Conservation (phyloP, 768 basidiomycete species). For the Suillus hirtellus region DNA sequence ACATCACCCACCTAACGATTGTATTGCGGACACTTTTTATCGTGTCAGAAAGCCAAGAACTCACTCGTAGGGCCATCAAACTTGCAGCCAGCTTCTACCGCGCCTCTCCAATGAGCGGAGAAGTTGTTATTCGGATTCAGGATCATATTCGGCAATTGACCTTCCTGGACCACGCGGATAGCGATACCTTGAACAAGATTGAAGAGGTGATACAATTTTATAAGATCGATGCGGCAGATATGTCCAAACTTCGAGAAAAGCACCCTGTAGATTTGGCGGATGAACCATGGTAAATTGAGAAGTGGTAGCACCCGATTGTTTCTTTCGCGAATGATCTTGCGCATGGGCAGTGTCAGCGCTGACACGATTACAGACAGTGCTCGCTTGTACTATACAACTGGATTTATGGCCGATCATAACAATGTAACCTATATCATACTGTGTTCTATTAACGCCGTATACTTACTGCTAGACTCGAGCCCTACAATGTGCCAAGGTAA, state of each 20-base stretch:
- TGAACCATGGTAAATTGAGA: not conserved
- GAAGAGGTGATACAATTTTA: not conserved
- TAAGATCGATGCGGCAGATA: not conserved
- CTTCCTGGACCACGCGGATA: not conserved
- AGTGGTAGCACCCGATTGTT: no score
- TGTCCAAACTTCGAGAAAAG: not conserved
- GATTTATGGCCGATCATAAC: not conserved
- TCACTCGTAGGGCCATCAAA: not conserved
- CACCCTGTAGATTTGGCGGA: not conserved
- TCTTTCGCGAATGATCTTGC: no score
- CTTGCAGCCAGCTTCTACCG: not conserved
- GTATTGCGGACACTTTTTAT: slow-evolving; percentile 23
- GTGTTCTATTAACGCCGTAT: not conserved
- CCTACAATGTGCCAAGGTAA: no score
- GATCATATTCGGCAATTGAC: not conserved
- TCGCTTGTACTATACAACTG: not conserved
- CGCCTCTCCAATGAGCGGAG: not conserved
- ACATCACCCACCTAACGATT: slow-evolving; percentile 26
- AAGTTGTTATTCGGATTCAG: not conserved
- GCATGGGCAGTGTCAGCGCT: not conserved
- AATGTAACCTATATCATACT: not conserved
- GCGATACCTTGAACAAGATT: not conserved
- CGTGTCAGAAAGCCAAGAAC: not conserved
- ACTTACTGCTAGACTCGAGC: not conserved
- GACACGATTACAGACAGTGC: not conserved